A percentile compares a stretch with the other conserved stretches of the same genome.
phyloP scores from a whole-genome alignment of 208 protist genomes.

The Trichomonas tenax region DNA sequence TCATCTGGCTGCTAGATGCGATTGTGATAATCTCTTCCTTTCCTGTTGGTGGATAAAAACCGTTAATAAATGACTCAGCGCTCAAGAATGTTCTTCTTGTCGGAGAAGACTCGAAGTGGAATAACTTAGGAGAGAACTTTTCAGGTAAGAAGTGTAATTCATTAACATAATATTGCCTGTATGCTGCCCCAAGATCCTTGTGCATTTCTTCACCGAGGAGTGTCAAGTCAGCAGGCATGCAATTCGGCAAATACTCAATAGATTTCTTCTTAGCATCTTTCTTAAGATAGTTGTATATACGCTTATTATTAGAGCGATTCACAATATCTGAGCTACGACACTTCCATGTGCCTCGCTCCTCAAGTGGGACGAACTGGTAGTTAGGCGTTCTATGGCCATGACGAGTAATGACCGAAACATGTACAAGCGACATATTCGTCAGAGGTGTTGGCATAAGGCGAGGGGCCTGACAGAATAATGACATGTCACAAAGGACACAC shows the following conservation, averaged over 20 bases:
- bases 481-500: not conserved
- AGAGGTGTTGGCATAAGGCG: not conserved
- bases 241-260: not conserved
- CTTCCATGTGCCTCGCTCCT: not conserved
- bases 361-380: not conserved
- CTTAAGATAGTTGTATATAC: not conserved
- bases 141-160: not conserved
- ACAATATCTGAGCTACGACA: not conserved
- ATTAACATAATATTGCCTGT: not conserved
- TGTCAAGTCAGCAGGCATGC: not conserved
- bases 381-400: not conserved
- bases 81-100: not conserved
- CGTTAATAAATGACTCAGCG: slow-evolving; percentile 5
- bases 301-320: not conserved
- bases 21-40: not conserved
- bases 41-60: not conserved
- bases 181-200: not conserved
- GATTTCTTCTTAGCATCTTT: not conserved
- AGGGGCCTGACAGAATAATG: not conserved
- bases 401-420: not conserved
- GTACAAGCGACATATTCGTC: not conserved
- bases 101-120: not conserved
- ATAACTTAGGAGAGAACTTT: not conserved
- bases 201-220: not conserved
- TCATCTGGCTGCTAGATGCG: not conserved